Percentiles rank a stretch among this genome's conserved stretches.
Conservation (phyloP, 2,329 filamentous ascomycete species). For the Pseudopithomyces chartarum region DNA sequence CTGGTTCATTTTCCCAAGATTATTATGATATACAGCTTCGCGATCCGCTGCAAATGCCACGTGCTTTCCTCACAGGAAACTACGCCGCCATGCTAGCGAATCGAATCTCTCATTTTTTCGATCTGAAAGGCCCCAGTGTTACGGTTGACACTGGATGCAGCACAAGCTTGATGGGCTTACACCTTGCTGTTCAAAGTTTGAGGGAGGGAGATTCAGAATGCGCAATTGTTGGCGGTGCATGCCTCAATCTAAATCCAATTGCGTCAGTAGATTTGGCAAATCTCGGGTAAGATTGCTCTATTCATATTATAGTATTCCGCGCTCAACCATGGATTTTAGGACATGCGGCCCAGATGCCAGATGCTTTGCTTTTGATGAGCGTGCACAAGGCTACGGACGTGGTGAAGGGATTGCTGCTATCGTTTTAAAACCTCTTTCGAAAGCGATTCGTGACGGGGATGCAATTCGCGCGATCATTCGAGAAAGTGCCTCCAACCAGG, state of each 20-base stretch:
- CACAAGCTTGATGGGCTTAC: conserved; percentile 11
- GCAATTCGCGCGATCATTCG: no score
- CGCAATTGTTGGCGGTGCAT: not conserved
- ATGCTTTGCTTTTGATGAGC: no score
- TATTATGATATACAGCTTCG: not conserved
- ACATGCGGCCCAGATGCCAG: no score
- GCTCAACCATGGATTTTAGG: no score
- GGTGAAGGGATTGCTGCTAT: no score
- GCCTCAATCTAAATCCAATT: not conserved
- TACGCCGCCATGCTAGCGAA: not conserved
- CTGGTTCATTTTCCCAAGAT: not conserved
- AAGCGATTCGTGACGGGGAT: no score
- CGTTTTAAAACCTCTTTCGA: no score
- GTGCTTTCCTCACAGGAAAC: not conserved
- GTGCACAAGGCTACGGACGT: no score
- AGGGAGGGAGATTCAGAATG: conserved; percentile 10
- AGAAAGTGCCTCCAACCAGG: no score
- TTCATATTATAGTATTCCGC: no score
- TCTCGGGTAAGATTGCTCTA: no score
- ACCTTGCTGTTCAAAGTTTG: conserved; percentile 21
- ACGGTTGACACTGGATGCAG: conserved; percentile 24
- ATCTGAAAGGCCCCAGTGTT: conserved; percentile 18
- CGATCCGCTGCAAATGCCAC: not conserved
- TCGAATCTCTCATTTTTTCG: conserved; percentile 13
- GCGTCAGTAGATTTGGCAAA: no score